phyloP scores from a whole-genome alignment of 2,329 filamentous ascomycete species.

The Xylaria sp. region DNA sequence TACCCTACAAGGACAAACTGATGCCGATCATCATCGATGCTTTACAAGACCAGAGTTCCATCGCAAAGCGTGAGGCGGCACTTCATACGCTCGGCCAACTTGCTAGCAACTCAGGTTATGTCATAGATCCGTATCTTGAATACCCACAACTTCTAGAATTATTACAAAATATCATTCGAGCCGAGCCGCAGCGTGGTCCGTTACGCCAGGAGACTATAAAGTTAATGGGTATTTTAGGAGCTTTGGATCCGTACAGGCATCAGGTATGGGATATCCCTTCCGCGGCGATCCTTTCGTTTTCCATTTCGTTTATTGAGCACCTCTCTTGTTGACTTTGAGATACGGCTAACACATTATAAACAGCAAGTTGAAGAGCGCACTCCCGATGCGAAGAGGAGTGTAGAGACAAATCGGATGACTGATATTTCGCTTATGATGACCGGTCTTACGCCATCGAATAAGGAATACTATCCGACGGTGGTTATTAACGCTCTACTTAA shows the following conservation, averaged over 20 bases:
- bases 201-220: constrained; percentile 95
- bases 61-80: constrained; percentile 89
- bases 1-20: constrained; percentile 86
- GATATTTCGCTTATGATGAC: constrained; percentile 99
- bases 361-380: constrained; percentile 87
- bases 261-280: constrained; percentile 61
- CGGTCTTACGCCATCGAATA: constrained; percentile 92
- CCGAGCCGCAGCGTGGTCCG: constrained; percentile 83
- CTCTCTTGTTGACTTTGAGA: constrained; percentile 3
- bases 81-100: constrained; percentile 90
- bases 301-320: background rate
- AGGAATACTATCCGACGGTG: constrained; percentile 98
- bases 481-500: constrained; percentile 95
- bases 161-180: constrained; percentile 91
- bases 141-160: constrained; percentile 94
- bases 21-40: constrained; percentile 97
- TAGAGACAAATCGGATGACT: constrained; percentile 74
- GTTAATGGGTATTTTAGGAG: constrained; percentile 92
- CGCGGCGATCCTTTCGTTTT: background rate
- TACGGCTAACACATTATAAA: constrained; percentile 39
- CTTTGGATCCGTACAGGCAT: constrained; percentile 94
- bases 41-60: constrained; percentile 91
- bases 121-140: constrained; percentile 94
- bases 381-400: constrained; percentile 78
- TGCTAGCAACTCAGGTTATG: constrained; percentile 95